Percentiles rank a stretch among this genome's conserved stretches.
Evolutionary conservation across 345 rosid species (phyloP).

Genomic region (Alliaria petiolata): DNA sequence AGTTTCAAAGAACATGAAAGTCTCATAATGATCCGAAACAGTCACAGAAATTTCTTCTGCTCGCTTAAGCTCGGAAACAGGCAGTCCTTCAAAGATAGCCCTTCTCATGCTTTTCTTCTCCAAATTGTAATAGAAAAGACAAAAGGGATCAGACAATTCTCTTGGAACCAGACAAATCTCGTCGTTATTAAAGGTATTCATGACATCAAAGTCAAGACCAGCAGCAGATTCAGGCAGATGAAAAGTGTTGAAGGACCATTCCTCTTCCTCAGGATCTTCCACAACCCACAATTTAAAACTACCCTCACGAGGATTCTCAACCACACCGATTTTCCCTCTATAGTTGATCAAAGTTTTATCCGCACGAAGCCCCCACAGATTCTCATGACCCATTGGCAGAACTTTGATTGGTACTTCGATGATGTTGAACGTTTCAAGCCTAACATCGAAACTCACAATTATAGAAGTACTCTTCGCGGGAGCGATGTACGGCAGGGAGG

Average conservation of each 20-base stretch:
- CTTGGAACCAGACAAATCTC: constrained; percentile 2
- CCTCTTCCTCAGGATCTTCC: constrained; percentile 9
- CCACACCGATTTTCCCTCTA: constrained; percentile 1
- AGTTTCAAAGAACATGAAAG: neutral
- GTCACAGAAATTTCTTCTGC: neutral
- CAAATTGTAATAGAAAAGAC: constrained; percentile 7
- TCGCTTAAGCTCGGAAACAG: neutral
- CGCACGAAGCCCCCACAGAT: neutral
- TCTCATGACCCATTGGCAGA: neutral
- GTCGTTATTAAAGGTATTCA: neutral
- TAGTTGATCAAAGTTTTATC: neutral
- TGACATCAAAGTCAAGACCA: neutral
- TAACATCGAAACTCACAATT: neutral
- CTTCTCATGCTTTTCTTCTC: neutral
- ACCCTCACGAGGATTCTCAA: constrained; percentile 2
- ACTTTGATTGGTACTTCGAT: constrained; percentile 8
- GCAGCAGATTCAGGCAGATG: neutral
- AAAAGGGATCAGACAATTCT: neutral
- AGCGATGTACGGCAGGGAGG: neutral
- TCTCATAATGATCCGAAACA: constrained; percentile 8
- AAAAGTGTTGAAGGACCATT: neutral
- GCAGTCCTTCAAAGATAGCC: neutral
- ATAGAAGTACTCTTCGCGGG: too few species aligned
- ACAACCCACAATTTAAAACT: neutral
- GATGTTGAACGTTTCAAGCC: neutral